Evolutionary conservation across 2,329 filamentous ascomycete species (phyloP), one percentile per base, ranked within the genome.

Genomic region (Metarhizium rileyi): DNA sequence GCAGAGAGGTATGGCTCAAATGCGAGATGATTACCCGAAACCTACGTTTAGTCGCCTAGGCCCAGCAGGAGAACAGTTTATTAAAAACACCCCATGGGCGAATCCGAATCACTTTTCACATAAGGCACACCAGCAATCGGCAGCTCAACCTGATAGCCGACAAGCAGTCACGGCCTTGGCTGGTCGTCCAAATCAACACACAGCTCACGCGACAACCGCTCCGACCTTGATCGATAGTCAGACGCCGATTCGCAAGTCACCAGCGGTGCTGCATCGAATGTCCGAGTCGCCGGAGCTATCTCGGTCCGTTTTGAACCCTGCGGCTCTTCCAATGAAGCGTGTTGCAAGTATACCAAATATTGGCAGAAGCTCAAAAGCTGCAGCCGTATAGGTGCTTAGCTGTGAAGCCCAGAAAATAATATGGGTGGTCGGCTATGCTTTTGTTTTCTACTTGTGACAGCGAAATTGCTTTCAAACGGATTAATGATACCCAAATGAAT

Each of bases 21-120:
- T 72, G 41, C 67, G 72, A 20, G 70, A 74, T 30, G 74, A 76
- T 43, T 75, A 73, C 42, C 70, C 72, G n/a, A 63, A 72, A 27
- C 62, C 74, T 7, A 65, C 72, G 5, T 74, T 77, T 44, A 66
- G 68, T 20, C 70, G 72, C 59, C 67, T 81, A 52, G 77, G 79
- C 59, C 78, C 84, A 36, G 87, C 87, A 23, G 87, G 87, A 59
- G 88, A 94, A 65, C 86, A 91, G 55, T 95, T 93, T 58, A 77
- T 95, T 49, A 87, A 94, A 61, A 84, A 91, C 57, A 95, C 87
- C 5, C 86, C 90, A 1, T 96, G 90, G 90, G 89, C 90, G 33
- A 95, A 95, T 62, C 88, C 90, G 18, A 87, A 91, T 57, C 84
- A 89, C 62, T 83, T 85, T n/a, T 52, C 81, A 9, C 83, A 88